These are phyloP conservation scores for Cantharellus anzutake DNA, from an alignment of 768 basidiomycete species.

Conservation along the genomic window DNA sequence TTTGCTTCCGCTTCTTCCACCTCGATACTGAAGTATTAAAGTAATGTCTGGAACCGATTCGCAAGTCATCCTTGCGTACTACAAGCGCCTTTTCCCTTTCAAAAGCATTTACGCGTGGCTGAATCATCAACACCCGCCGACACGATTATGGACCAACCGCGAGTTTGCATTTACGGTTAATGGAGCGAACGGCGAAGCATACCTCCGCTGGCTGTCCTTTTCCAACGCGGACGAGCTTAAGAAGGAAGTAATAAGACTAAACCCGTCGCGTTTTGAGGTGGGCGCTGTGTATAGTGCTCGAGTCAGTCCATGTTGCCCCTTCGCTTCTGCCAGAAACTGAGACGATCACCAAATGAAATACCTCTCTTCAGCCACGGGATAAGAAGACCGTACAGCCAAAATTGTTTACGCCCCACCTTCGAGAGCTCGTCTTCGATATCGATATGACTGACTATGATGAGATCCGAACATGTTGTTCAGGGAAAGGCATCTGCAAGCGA, in stretches of 20 bases:
- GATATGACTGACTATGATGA: constrained; percentile 99
- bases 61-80: constrained; percentile 60
- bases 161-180: constrained; percentile 90
- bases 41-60: constrained; percentile 21
- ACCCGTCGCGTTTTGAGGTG: constrained; percentile 90
- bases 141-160: constrained; percentile 73
- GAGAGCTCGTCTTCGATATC: constrained; percentile 98
- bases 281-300: constrained; percentile 81
- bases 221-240: constrained; percentile 72
- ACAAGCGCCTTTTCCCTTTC: constrained; percentile 84
- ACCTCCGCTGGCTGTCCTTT: constrained; percentile 91
- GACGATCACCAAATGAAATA: neutral
- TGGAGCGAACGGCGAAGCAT: constrained; percentile 43
- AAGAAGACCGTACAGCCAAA: constrained; percentile 60
- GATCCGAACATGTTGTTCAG: constrained; percentile 86
- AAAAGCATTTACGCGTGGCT: constrained; percentile 88
- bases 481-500: constrained; percentile 71
- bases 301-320: constrained; percentile 28
- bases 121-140: constrained; percentile 55
- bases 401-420: constrained; percentile 50
- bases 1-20: too few relatives aligned
- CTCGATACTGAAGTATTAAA: neutral
- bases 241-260: constrained; percentile 64
- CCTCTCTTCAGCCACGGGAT: constrained; percentile 52
- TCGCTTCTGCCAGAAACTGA: neutral